Percentiles rank a stretch among this genome's conserved stretches.
Conservation (phyloP, 163 green algal genomes). For the Picocystis sp. region DNA sequence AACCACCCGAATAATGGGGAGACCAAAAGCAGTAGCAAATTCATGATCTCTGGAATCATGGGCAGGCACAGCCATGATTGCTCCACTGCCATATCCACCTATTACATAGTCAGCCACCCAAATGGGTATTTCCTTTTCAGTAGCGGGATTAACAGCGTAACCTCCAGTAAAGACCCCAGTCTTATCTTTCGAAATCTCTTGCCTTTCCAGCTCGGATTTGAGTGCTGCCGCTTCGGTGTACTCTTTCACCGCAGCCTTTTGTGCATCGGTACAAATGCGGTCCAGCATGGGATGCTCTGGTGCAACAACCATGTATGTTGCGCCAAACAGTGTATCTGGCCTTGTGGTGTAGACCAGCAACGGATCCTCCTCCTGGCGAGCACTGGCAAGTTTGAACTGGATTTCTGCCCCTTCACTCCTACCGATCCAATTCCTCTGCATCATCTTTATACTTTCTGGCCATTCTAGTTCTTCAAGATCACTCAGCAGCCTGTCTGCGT, state of each 20-base stretch:
- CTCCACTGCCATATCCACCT: conserved; percentile 74
- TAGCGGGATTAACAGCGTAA: conserved; percentile 69
- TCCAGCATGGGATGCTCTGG: conserved; percentile 79
- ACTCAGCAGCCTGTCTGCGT: conserved; percentile 77
- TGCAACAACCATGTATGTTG: conserved; percentile 90
- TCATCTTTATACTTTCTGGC: conserved; percentile 90
- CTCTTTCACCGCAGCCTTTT: conserved; percentile 32
- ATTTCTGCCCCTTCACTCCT: conserved; percentile 55
- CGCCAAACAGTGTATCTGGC: conserved; percentile 90
- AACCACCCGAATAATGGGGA: conserved; percentile 60
- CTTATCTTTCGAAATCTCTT: conserved; percentile 80
- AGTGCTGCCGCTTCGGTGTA: conserved; percentile 52
- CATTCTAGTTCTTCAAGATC: conserved; percentile 89
- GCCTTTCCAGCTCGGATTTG: conserved; percentile 88
- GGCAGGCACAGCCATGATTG: conserved; percentile 92
- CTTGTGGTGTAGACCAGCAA: conserved; percentile 60
- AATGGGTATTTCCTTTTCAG: conserved; percentile 62
- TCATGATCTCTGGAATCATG: conserved; percentile 84
- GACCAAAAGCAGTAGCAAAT: conserved; percentile 64
- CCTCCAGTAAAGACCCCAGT: conserved; percentile 76
- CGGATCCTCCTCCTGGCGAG: background rate
- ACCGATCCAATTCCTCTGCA: conserved; percentile 99
- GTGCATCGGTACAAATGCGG: conserved; percentile 21
- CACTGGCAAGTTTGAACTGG: conserved; percentile 32
- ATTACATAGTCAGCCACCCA: conserved; percentile 98